Conservation (phyloP, 257 asterid species). For the Solanum pimpinellifolium region DNA sequence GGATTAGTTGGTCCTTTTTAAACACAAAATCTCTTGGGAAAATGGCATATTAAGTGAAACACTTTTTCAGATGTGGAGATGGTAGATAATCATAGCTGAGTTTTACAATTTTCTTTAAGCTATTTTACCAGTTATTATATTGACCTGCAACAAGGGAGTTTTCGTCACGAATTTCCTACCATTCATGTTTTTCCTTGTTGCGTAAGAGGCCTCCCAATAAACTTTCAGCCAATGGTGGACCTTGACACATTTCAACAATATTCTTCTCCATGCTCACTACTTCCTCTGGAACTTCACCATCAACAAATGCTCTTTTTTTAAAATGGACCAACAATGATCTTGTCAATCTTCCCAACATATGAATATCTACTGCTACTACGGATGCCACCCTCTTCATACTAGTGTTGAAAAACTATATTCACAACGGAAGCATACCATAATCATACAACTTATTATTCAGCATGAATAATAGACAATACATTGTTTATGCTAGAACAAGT, state of each 20-base stretch:
- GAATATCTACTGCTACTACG: no score
- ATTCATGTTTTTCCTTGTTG: neutral
- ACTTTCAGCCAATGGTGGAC: neutral
- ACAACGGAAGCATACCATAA: no score
- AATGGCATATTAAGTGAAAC: constrained; percentile 9
- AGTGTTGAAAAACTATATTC: no score
- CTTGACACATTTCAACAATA: neutral
- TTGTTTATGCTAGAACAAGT: no score
- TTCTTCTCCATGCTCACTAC: neutral
- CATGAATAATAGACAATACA: no score
- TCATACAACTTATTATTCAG: no score
- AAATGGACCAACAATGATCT: no score
- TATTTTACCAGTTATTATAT: neutral
- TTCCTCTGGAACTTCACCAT: no score
- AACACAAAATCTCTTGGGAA: constrained; percentile 3
- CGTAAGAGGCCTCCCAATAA: neutral
- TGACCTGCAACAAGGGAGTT: neutral
- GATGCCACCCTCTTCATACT: no score
- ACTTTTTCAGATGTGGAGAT: neutral
- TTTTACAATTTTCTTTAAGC: neutral
- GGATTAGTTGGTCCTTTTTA: constrained; percentile 2
- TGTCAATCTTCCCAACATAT: no score
- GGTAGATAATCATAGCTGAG: constrained; percentile 10
- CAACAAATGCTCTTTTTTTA: no score
- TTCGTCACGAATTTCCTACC: neutral